Evolutionary conservation across 1,284 basidiomycete species (phyloP).

Genomic region (Cystobasidium pallidum): DNA sequence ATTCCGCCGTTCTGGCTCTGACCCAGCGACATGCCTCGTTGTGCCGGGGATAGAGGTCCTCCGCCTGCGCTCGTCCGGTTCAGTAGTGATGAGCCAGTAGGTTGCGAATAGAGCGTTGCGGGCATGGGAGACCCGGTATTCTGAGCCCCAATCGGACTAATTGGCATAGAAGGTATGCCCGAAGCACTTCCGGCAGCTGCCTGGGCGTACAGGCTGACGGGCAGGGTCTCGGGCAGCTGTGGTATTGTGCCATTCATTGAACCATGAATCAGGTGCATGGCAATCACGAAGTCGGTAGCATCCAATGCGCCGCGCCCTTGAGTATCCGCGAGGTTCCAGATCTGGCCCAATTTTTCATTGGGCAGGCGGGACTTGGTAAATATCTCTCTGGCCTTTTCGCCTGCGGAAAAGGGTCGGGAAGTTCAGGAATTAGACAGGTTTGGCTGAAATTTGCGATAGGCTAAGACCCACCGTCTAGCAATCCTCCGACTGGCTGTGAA

Average conservation of each 20-base stretch:
- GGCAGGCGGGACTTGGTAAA: constrained; percentile 91
- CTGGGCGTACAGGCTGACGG: constrained; percentile 88
- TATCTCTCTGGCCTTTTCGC: constrained; percentile 87
- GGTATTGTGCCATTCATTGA: constrained; percentile 80
- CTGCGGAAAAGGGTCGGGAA: constrained; percentile 57
- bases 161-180: not conserved
- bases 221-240: constrained; percentile 74
- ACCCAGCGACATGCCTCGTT: constrained; percentile 21
- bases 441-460: not conserved
- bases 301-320: constrained; percentile 89
- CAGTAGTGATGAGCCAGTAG: constrained; percentile 61
- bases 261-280: constrained; percentile 87
- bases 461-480: constrained; percentile 67
- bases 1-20: constrained; percentile 44
- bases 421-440: not conserved
- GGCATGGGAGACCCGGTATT: constrained; percentile 49
- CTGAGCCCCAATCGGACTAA: constrained; percentile 47
- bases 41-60: constrained; percentile 1
- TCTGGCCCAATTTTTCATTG: constrained; percentile 86
- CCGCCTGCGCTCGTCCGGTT: constrained; percentile 33
- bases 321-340: constrained; percentile 96
- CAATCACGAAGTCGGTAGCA: constrained; percentile 89
- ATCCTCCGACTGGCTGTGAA: constrained; percentile 72
- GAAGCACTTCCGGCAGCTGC: constrained; percentile 57
- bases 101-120: constrained; percentile 58